phyloP scores from a whole-genome alignment of 1,139 yeast species.

The Meyerozyma elateridarum region DNA sequence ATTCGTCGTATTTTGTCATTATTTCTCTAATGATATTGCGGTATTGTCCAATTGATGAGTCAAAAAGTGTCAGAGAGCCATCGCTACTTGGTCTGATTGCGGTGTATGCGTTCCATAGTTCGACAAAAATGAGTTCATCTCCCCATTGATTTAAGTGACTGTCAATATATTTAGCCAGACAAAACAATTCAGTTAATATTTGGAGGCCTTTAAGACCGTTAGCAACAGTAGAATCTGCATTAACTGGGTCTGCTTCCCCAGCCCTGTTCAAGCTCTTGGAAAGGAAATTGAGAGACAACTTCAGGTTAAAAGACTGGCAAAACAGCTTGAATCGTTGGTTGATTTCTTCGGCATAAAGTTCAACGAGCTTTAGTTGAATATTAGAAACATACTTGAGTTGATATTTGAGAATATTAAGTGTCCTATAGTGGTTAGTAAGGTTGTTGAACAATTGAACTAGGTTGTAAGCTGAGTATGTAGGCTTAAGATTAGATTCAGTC shows the following conservation, averaged over 20 bases:
- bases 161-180: conserved; percentile 53
- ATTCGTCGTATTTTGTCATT: conserved; percentile 34
- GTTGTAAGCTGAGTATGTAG: conserved; percentile 65
- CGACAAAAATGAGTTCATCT: conserved; percentile 58
- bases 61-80: conserved; percentile 47
- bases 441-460: conserved; percentile 61
- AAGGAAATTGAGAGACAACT: conserved; percentile 32
- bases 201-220: conserved; percentile 48
- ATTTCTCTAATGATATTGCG: conserved; percentile 34
- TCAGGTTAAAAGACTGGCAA: conserved; percentile 38
- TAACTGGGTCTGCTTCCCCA: background rate
- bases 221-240: conserved; percentile 23
- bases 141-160: conserved; percentile 60
- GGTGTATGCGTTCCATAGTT: conserved; percentile 50
- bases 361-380: conserved; percentile 63
- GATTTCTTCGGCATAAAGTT: conserved; percentile 52
- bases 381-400: conserved; percentile 66
- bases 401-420: conserved; percentile 54
- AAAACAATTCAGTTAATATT: conserved; percentile 53
- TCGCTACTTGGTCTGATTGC: conserved; percentile 17
- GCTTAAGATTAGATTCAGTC: conserved; percentile 31
- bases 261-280: conserved; percentile 27
- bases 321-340: conserved; percentile 42
- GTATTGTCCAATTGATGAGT: conserved; percentile 46
- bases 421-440: conserved; percentile 57